Evolutionary conservation across 495 filamentous ascomycete genomes (phyloP).

Genomic region (Aspergillus sparsus): DNA sequence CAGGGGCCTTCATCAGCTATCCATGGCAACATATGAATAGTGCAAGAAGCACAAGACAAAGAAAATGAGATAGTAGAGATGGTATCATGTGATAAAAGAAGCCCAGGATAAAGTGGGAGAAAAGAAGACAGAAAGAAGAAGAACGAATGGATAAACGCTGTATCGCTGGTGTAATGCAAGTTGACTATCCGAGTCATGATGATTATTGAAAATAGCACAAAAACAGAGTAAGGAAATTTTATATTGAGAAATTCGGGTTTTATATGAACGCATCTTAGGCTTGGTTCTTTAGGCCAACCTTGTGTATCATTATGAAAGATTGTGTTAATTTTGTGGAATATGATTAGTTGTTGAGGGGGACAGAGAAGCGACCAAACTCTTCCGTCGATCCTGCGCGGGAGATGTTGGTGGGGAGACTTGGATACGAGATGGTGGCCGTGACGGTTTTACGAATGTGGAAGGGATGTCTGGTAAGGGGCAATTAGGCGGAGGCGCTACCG

Average conservation of each 20-base stretch:
- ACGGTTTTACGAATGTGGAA: slow-evolving; percentile 21
- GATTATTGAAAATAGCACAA: too few species aligned
- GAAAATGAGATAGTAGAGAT: neutral
- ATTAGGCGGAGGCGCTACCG: slow-evolving; percentile 62
- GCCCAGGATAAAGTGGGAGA: neutral
- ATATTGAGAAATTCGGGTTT: neutral
- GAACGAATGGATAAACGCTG: slow-evolving; percentile 3
- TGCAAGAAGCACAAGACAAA: neutral
- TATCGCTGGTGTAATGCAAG: slow-evolving; percentile 12
- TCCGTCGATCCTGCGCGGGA: slow-evolving; percentile 6
- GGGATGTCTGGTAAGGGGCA: slow-evolving; percentile 65
- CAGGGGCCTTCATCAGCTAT: neutral
- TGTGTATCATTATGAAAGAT: neutral
- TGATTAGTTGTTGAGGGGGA: neutral
- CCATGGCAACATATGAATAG: neutral
- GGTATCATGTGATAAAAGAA: slow-evolving; percentile 6
- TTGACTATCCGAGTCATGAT: slow-evolving; percentile 10
- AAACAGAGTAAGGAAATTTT: neutral
- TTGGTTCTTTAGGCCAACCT: neutral
- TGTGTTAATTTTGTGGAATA: slow-evolving; percentile 1
- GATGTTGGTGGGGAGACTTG: slow-evolving; percentile 9
- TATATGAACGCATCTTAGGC: neutral
- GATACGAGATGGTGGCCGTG: slow-evolving; percentile 2
- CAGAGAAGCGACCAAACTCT: neutral
- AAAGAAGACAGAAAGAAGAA: neutral